Percentiles rank a stretch among this genome's conserved stretches.
Conservation (phyloP, 257 asterid species). For the Ajuga chamaepitys region DNA sequence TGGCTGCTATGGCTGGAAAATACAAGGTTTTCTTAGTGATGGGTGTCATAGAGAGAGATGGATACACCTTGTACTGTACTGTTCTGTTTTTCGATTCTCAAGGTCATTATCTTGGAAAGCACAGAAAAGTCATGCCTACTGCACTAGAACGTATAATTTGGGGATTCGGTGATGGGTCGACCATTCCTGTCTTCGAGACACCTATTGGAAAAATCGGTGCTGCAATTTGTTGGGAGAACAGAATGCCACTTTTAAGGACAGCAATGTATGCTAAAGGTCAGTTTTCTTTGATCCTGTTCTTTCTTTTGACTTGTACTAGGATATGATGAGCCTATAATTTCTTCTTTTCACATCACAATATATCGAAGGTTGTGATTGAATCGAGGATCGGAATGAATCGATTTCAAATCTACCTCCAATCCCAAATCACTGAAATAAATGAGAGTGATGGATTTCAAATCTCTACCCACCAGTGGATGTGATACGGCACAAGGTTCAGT, state of each 20-base stretch:
- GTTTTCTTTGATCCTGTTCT: background rate
- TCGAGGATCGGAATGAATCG: too few species aligned
- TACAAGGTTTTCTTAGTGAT: constrained; percentile 83
- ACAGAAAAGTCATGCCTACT: constrained; percentile 89
- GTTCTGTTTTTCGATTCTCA: constrained; percentile 80
- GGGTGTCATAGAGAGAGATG: constrained; percentile 90
- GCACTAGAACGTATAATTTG: constrained; percentile 87
- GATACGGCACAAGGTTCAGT: too few species aligned
- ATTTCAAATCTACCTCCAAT: too few species aligned
- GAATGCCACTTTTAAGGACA: constrained; percentile 92
- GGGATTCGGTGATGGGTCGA: constrained; percentile 98
- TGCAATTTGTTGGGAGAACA: constrained; percentile 98
- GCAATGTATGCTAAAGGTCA: constrained; percentile 94
- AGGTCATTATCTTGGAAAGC: constrained; percentile 87
- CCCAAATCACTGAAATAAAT: too few species aligned
- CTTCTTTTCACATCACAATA: background rate
- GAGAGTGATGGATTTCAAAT: too few species aligned
- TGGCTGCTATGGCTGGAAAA: constrained; percentile 96
- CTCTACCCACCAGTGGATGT: too few species aligned
- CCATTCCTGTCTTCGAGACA: constrained; percentile 88
- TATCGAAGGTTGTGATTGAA: background rate
- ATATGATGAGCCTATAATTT: background rate
- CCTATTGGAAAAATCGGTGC: constrained; percentile 93
- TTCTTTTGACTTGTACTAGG: background rate
- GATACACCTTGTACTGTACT: constrained; percentile 83